Conservation (phyloP, 2,329 filamentous ascomycete species). For the Fusarium euwallaceae region DNA sequence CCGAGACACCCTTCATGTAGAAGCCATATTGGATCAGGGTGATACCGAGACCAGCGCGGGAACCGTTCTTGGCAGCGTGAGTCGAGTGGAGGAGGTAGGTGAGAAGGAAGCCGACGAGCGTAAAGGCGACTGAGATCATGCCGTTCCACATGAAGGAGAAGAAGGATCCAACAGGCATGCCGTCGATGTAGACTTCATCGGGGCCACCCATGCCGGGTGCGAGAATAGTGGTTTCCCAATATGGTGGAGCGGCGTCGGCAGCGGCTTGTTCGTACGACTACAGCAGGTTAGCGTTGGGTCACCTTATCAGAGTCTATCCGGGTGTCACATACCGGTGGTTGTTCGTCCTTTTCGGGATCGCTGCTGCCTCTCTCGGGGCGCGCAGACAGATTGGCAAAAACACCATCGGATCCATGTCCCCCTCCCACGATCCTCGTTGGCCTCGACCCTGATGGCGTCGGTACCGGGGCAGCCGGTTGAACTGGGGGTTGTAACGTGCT, state of each 20-base stretch:
- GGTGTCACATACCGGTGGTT: conserved; percentile 82
- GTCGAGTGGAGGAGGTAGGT: conserved; percentile 98
- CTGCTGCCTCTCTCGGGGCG: conserved; percentile 86
- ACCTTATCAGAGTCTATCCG: not conserved
- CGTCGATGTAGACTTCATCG: conserved; percentile 97
- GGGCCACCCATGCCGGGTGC: conserved; percentile 90
- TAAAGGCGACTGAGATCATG: conserved; percentile 98
- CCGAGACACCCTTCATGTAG: conserved; percentile 81
- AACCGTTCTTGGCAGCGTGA: conserved; percentile 97
- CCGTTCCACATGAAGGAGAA: conserved; percentile 93
- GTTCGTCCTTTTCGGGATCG: conserved; percentile 85
- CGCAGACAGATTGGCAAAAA: conserved; percentile 94
- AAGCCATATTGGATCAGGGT: conserved; percentile 98
- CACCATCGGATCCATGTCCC: conserved; percentile 88
- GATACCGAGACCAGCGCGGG: conserved; percentile 91
- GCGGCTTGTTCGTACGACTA: conserved; percentile 98
- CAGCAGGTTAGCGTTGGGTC: conserved; percentile 51
- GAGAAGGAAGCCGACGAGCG: conserved; percentile 95
- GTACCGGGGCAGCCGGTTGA: conserved; percentile 29
- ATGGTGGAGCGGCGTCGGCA: conserved; percentile 93
- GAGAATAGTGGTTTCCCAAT: conserved; percentile 99
- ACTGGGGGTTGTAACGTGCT: conserved; percentile 32
- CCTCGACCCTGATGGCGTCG: conserved; percentile 56
- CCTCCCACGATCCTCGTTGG: conserved; percentile 71
- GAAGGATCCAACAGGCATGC: conserved; percentile 89